Conservation (phyloP, 2,329 filamentous ascomycete genomes). For the Hypoxylon sp. region DNA sequence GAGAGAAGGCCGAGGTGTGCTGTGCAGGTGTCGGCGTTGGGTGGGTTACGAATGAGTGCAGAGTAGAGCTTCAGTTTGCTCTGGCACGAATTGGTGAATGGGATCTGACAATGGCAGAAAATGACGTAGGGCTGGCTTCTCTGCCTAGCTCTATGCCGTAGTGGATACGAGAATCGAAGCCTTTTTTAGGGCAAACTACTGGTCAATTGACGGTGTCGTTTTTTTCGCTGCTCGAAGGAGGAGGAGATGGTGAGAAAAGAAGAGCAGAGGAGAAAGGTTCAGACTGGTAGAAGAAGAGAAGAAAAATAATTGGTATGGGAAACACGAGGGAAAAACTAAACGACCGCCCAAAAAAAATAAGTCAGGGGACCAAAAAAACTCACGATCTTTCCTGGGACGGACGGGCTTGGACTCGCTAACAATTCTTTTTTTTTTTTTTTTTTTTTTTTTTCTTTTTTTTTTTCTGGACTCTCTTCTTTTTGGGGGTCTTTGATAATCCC, state of each 20-base stretch:
- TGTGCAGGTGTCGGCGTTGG: background rate
- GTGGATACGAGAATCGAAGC: conserved; percentile 19
- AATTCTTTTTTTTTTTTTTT: conserved; percentile 19
- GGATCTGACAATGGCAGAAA: conserved; percentile 26
- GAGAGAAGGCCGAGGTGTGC: background rate
- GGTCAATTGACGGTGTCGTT: conserved; percentile 12
- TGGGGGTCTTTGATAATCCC: background rate
- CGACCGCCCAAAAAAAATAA: conserved; percentile 29
- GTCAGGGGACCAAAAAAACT: conserved; percentile 39
- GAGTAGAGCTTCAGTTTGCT: conserved; percentile 28
- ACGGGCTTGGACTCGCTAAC: conserved; percentile 24
- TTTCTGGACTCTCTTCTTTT: conserved; percentile 6
- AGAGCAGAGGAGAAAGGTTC: conserved; percentile 13
- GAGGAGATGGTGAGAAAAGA: conserved; percentile 7
- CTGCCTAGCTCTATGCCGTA: conserved; percentile 30
- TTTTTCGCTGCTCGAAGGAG: conserved; percentile 1
- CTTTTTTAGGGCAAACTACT: conserved; percentile 12
- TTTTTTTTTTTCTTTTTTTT: conserved; percentile 13
- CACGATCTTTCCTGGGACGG: conserved; percentile 36
- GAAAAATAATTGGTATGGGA: conserved; percentile 19
- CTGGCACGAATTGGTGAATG: conserved; percentile 5
- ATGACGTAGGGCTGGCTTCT: conserved; percentile 37
- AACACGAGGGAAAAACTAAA: conserved; percentile 37
- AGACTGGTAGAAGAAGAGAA: conserved; percentile 4
- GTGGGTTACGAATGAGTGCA: background rate